Conservation (phyloP, 2,329 filamentous ascomycete species). For the Hypoxylon sp. region DNA sequence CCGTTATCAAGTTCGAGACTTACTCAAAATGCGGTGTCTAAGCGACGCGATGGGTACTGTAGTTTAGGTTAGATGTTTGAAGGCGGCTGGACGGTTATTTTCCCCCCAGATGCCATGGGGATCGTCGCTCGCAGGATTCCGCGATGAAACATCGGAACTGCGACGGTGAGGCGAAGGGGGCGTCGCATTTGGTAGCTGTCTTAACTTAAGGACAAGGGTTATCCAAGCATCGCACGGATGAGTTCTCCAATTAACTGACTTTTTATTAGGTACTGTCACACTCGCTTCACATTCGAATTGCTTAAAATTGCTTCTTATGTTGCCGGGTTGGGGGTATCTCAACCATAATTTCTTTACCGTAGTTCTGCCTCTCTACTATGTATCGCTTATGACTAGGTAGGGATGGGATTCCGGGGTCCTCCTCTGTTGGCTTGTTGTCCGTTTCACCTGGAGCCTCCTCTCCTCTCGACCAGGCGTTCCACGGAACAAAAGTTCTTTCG, state of each 20-base stretch:
- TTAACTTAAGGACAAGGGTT: constrained; percentile 25
- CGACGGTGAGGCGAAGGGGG: constrained; percentile 16
- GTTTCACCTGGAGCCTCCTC: not conserved
- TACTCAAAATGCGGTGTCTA: no score
- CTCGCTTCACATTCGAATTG: constrained; percentile 16
- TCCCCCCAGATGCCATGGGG: not conserved
- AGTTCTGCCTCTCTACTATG: not conserved
- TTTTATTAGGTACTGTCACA: constrained; percentile 25
- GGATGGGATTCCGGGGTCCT: not conserved
- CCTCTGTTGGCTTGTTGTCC: not conserved
- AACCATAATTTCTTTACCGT: constrained; percentile 10
- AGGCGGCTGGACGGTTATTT: no score
- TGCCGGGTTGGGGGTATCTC: constrained; percentile 20
- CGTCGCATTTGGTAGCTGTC: constrained; percentile 6
- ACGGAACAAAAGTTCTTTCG: constrained; percentile 12
- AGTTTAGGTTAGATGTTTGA: no score
- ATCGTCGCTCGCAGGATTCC: constrained; percentile 20
- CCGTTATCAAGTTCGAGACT: no score
- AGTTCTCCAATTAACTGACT: constrained; percentile 1
- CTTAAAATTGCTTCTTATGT: constrained; percentile 6
- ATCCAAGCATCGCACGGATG: constrained; percentile 28
- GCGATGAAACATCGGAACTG: constrained; percentile 19
- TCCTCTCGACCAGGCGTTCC: not conserved
- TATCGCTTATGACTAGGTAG: not conserved
- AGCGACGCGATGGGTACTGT: no score